Percentiles rank a stretch among this genome's conserved stretches.
Evolutionary conservation across 257 asterid species (phyloP).

Genomic region (Gentiana straminea): DNA sequence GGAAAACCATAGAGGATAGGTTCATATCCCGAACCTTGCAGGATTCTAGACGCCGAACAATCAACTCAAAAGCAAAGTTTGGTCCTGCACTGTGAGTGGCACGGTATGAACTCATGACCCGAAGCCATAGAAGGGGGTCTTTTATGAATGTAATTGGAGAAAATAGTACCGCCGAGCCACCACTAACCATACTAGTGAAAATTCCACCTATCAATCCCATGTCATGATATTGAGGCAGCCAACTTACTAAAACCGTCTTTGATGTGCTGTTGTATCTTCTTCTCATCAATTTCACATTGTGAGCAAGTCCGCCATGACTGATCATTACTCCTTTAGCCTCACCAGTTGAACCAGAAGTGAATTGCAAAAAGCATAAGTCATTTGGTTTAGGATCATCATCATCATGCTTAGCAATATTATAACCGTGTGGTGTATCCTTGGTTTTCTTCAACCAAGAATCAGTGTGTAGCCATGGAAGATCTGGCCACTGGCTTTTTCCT

Average conservation of each 20-base stretch:
- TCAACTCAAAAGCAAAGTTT: conserved; percentile 54
- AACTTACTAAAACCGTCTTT: conserved; percentile 38
- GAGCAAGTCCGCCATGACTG: conserved; percentile 52
- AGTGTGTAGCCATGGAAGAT: conserved; percentile 54
- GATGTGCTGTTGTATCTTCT: conserved; percentile 44
- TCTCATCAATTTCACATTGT: conserved; percentile 58
- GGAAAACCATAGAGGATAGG: conserved; percentile 45
- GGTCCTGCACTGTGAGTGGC: conserved; percentile 80
- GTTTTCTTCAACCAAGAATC: conserved; percentile 47
- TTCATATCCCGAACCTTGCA: conserved; percentile 25
- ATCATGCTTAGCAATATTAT: background rate
- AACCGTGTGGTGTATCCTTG: conserved; percentile 14
- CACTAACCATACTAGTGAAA: conserved; percentile 52
- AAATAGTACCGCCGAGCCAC: conserved; percentile 51
- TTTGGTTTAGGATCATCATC: conserved; percentile 16
- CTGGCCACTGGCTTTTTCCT: conserved; percentile 39
- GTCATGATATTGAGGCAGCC: conserved; percentile 75
- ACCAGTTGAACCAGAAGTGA: conserved; percentile 65
- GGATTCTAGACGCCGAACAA: conserved; percentile 38
- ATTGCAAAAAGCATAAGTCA: conserved; percentile 54
- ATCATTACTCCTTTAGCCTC: conserved; percentile 72
- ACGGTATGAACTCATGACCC: conserved; percentile 30
- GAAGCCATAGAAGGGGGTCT: conserved; percentile 51
- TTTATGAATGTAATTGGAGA: conserved; percentile 51
- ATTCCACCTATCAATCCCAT: conserved; percentile 74